Percentiles rank a stretch among this genome's conserved stretches.
Conservation (phyloP, 345 rosid species). For the Populus deltoides region DNA sequence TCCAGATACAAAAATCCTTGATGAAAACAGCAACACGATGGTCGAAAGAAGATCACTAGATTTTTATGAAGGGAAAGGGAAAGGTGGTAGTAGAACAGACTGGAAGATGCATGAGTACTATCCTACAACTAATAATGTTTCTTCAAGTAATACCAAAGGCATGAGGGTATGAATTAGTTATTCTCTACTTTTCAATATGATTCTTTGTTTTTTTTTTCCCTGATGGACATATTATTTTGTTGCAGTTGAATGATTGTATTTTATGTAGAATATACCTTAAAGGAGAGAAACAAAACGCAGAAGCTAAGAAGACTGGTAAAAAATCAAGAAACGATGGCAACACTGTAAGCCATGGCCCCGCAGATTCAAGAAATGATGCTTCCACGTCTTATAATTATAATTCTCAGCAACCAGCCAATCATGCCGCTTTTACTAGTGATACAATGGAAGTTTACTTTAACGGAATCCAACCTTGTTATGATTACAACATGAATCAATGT, state of each 20-base stretch:
- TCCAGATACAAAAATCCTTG: not conserved
- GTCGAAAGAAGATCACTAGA: not conserved
- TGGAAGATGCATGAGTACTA: slow-evolving; percentile 2
- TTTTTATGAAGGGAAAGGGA: not conserved
- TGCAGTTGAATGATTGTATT: slow-evolving; percentile 1
- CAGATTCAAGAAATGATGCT: too few relatives aligned
- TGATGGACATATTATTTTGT: not conserved
- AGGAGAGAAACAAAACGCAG: not conserved
- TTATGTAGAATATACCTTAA: not conserved
- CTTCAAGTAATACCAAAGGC: not conserved
- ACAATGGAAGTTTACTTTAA: too few relatives aligned
- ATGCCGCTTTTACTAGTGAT: too few relatives aligned
- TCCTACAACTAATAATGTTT: not conserved
- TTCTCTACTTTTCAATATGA: not conserved
- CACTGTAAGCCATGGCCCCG: too few relatives aligned
- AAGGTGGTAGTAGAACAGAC: not conserved
- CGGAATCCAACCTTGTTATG: too few relatives aligned
- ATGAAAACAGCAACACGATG: too few relatives aligned
- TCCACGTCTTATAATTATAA: too few relatives aligned
- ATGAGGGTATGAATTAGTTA: not conserved
- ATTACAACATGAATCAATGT: too few relatives aligned
- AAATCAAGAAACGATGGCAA: too few relatives aligned
- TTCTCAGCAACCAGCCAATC: too few relatives aligned
- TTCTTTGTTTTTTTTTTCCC: not conserved
- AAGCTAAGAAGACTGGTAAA: too few relatives aligned